Base-by-base conservation (phyloP, 257 asterid genomes). In the Nicotiana tabacum region DNA sequence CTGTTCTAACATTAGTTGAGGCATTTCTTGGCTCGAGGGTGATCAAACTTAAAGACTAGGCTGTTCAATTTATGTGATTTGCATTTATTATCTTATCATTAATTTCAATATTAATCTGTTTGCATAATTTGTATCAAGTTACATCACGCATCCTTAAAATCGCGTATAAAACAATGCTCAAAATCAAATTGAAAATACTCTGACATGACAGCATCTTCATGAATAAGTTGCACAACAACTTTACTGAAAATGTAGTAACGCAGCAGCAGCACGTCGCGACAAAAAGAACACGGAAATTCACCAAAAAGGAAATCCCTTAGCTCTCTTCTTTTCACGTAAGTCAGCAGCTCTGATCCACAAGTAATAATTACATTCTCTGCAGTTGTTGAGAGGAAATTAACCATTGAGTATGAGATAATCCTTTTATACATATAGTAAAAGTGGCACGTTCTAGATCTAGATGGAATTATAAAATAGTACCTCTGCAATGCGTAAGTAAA, bases 341-440 rank as follows among this genome's bases (percentile, higher is more conserved):
- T 43, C 60, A 72, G 60, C 78, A 72, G 58, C 33, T 69, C 39
- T 68, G 5, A 69, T 10, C 33, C 30, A 35, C 4, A 17, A n/a
- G 58, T 70, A 70, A 70, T 70, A 5, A 70, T 70, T 43, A 70
- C 43, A 70, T 43, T 70, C 78, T 39, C 78, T 70, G 78, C 58
- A 43, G 24, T 15, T 16, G 60, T 11, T 9, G 18, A 37, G n/a
- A 69, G 29, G 57, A n/a, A 39, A 37, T 69, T 18, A 69, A 18
- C 33, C 2, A n/a, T 37, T 12, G 18, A 67, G 29, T 68, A 68
- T 68, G 43, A 68, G 32, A 68, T 68, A 16, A 18, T 0, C 33
- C 30, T 24, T 35, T 67, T 67, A 66, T 35, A 68, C 9, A 39
- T 39, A 21, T 9, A 10, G n/a, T n/a, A 18, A 39, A 70, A n/a